These are phyloP conservation scores for Diaporthe aspalathi DNA, from an alignment of 2,329 filamentous ascomycete genomes.

Conservation along the genomic window DNA sequence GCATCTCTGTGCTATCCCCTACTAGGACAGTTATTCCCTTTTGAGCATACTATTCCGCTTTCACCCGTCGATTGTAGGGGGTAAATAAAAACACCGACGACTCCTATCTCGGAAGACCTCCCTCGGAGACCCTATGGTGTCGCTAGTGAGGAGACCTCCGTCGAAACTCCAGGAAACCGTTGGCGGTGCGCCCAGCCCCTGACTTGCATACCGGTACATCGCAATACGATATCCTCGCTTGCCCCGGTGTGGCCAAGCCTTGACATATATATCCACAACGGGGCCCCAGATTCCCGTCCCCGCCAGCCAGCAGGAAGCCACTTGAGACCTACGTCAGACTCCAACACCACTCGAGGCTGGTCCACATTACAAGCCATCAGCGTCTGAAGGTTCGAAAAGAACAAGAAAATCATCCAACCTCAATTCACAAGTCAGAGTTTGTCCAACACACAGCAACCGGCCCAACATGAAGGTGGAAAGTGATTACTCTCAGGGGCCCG, in stretches of 20 bases:
- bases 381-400: neutral
- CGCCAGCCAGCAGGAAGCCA: conserved; percentile 15
- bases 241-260: conserved; percentile 24
- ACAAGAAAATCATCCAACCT: neutral
- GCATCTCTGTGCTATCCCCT: conserved; percentile 9
- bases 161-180: conserved; percentile 40
- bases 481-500: conserved; percentile 29
- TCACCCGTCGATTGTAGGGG: conserved; percentile 10
- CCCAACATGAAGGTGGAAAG: conserved; percentile 37
- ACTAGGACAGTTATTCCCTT: neutral
- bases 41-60: conserved; percentile 9
- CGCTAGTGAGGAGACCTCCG: conserved; percentile 53
- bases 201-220: conserved; percentile 38
- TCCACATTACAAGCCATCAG: conserved; percentile 4
- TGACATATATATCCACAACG: conserved; percentile 37
- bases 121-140: conserved; percentile 50
- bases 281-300: conserved; percentile 34
- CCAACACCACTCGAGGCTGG: neutral
- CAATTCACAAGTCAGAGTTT: neutral
- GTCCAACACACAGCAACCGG: neutral
- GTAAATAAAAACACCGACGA: conserved; percentile 14
- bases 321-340: conserved; percentile 19
- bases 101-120: conserved; percentile 31
- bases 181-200: conserved; percentile 43
- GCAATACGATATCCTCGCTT: conserved; percentile 30